Evolutionary conservation across 2,329 filamentous ascomycete genomes (phyloP), one percentile per base, ranked within the genome.

Genomic region (Trichophyton simii): DNA sequence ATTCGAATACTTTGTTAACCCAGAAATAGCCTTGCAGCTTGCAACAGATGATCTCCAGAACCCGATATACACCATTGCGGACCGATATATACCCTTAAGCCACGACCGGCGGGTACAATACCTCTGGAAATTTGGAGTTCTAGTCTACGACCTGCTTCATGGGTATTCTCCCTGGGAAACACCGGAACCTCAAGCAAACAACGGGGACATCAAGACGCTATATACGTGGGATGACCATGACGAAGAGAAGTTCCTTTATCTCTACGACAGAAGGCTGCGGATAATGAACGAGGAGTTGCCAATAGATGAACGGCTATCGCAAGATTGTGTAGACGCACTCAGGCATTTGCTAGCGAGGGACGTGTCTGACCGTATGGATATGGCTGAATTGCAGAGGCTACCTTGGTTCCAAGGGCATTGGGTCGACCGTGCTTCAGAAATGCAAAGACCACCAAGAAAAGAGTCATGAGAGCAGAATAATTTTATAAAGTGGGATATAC

Each of bases 151-250:
- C 2, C 64, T 73, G 31, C 62, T 73, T 4, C 71, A 73, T 48
- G 71, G 71, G 6, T 71, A 67, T 62, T 67, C 67, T 38, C 69
- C 71, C 7, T 73, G 71, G 71, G 71, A 72, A 50, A 61, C 65
- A 13, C 64, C 63, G 8, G 62, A 66, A 6, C 61, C 42, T n/a
- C 60, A 63, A n/a, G 57, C 46, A 44, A 15, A 58, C 3, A n/a
- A 59, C 1, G 62, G 55, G 18, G 59, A 52, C 11, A 58, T 63
- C 3, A 59, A 48, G 6, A 31, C 59, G 1, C 34, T 63, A 13
- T 57, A 62, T 28, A 52, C 46, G 44, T 61, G 18, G 28, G 28
- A 46, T 36, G 44, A 58, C 15, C 55, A 25, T 38, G 46, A 41
- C 46, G 22, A 55, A 18, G 42, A 58, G 46, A 57, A 36, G 2